Base-by-base conservation (phyloP, 371 early-diverging fungal species). In the Syncephalis plumigaleata region DNA sequence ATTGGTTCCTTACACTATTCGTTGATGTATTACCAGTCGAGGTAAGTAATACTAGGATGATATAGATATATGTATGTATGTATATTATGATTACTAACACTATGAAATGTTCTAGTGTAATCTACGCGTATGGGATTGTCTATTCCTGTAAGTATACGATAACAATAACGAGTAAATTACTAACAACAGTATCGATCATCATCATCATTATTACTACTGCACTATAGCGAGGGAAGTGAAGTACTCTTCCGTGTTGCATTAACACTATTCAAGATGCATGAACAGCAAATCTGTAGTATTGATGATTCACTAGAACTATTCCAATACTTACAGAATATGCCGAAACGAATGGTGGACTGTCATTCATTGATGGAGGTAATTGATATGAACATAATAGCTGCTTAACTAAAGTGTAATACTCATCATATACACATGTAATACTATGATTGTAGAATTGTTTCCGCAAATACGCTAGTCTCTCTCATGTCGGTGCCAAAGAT, bases 1-100 rank as follows among this genome's bases (percentile, higher is more conserved):
- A 77, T 43, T 89, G 90, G 90, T 84, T 87, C 53, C 56, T 83
- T 52, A 84, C 87, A 0, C 55, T 84, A 3, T 89, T 81, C 50
- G 76, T 86, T 48, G 79, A 81, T 47, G 71, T 81, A 24, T 56
- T 86, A 20, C 90, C 90, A 0, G 65, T 77, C 13, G 86, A 83
- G 66, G 77, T 71, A 65, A 56, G 46, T 43, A 44, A 36, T 39
- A 25, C 17, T 21, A 16, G 2, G 31, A 38, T 50, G n/a, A 23
- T 25, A 5, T 0, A 22, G 39, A 13, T 51, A 20, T 23, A 36
- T 47, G 39, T 13, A n/a, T n/a, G 3, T 25, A 37, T 21, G 17
- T 36, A n/a, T 45, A 16, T 18, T 42, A 2, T n/a, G 31, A 18
- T 23, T 16, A 39, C 62, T 25, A 36, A 17, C 1, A 7, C 26